Evolutionary conservation across 2,329 filamentous ascomycete genomes (phyloP).

Genomic region (Talaromyces pinophilus): DNA sequence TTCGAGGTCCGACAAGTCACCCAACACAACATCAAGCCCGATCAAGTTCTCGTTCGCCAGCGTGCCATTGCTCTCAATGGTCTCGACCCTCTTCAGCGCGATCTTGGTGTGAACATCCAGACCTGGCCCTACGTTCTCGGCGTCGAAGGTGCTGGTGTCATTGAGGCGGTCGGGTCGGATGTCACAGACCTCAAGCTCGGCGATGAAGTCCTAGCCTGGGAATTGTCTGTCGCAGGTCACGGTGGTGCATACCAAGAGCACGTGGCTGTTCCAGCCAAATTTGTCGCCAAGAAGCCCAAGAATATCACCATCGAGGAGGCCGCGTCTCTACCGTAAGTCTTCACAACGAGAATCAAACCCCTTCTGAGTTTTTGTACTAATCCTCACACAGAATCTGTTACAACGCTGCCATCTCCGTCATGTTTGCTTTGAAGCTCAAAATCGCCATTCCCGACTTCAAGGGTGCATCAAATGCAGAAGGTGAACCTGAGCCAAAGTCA

Average conservation of each 20-base stretch:
- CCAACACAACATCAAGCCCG: conserved; percentile 19
- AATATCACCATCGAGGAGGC: conserved; percentile 36
- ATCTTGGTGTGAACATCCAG: conserved; percentile 32
- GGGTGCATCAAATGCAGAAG: conserved; percentile 27
- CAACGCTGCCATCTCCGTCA: conserved; percentile 11
- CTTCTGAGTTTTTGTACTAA: not conserved
- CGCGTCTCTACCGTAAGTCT: conserved; percentile 24
- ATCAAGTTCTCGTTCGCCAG: conserved; percentile 37
- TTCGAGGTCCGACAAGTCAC: conserved; percentile 13
- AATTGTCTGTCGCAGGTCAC: conserved; percentile 2
- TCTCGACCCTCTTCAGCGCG: conserved; percentile 38
- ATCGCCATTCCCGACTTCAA: conserved; percentile 13
- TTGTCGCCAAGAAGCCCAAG: conserved; percentile 31
- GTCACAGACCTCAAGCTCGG: conserved; percentile 27
- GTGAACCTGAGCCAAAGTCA: conserved; percentile 28
- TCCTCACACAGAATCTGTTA: conserved; percentile 15
- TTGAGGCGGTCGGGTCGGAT: conserved; percentile 37
- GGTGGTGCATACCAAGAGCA: conserved; percentile 23
- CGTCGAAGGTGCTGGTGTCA: conserved; percentile 37
- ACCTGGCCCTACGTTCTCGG: conserved; percentile 40
- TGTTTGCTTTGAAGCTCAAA: conserved; percentile 4
- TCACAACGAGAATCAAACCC: not conserved
- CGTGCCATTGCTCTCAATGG: conserved; percentile 39
- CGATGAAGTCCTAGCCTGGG: conserved; percentile 19
- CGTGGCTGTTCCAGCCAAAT: conserved; percentile 26